Base-by-base conservation (phyloP, 768 basidiomycete genomes). In the Saitozyma sp. region DNA sequence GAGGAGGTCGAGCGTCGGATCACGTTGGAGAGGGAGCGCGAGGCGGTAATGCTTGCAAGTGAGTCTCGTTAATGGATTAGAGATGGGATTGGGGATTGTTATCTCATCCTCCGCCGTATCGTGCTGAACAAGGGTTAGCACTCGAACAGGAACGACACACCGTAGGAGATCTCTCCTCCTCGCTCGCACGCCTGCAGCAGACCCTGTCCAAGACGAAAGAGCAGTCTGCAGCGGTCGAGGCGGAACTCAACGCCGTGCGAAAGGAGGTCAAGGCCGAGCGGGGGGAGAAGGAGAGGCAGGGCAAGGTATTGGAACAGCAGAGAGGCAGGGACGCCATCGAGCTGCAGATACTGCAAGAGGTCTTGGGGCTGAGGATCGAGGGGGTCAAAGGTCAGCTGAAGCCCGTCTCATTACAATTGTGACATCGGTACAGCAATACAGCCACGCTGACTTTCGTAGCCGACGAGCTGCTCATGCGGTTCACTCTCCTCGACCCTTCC, bases 1-100 rank as follows among this genome's bases (percentile, higher is more conserved):
- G 83, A 86, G 50, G 82, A 84, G 8, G 82, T 86, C 0, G 89
- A 92, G 74, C 70, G 81, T 0, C 88, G 91, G 78, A 92, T 85
- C 1, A 87, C 85, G 58, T 82, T 86, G 50, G 91, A 89, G 80
- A 89, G 91, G 68, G 74, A 89, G 56, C 84, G 83, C 70, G 92
- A 93, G 79, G 87, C 91, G 39, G 87, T 90, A 56, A 83, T 94
- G 59, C 83, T 91, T 2, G 84, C 85, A 59, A 85, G 91, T 92
- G 76, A n/a, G 85, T 67, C n/a, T 42, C 85, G 0, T 88, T 29
- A 29, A 5, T 29, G 29, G 29, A 5, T 2, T 29, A n/a, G n/a
- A n/a, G n/a, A n/a, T 29, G 29, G 29, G 29, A 29, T 29, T 2
- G 29, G 29, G 29, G 5, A 29, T 2, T 29, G 29, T 29, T 29